Evolutionary conservation across 495 filamentous ascomycete genomes (phyloP).

Genomic region (Podospora comata): DNA sequence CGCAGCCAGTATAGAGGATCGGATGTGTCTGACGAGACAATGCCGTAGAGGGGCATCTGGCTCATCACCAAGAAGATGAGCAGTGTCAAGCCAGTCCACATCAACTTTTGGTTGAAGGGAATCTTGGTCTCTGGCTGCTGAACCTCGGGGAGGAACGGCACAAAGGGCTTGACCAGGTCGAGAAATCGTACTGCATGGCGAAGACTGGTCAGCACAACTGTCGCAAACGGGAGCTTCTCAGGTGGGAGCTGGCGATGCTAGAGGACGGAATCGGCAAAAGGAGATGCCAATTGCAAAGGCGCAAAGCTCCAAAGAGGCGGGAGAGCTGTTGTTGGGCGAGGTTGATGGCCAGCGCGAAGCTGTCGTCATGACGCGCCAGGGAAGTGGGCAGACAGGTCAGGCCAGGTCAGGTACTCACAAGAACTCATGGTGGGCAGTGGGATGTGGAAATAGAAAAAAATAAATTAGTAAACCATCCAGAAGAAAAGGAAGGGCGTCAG

Average conservation of each 20-base stretch:
- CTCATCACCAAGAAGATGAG: slow-evolving; percentile 99
- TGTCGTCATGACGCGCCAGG: slow-evolving; percentile 1
- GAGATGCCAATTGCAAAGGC: not conserved
- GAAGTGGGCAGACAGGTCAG: not conserved
- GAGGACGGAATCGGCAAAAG: not conserved
- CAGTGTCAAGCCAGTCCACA: slow-evolving; percentile 98
- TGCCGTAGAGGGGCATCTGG: slow-evolving; percentile 97
- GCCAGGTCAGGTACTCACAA: slow-evolving; percentile 47
- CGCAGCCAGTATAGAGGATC: slow-evolving; percentile 99
- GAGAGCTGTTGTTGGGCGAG: not conserved
- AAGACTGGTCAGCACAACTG: slow-evolving; percentile 32
- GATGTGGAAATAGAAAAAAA: slow-evolving; percentile 34
- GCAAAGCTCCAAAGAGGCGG: not conserved
- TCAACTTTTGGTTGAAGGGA: slow-evolving; percentile 97
- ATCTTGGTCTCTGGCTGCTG: slow-evolving; percentile 94
- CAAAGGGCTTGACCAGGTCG: slow-evolving; percentile 98
- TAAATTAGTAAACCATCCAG: slow-evolving; percentile 43
- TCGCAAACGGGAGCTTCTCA: slow-evolving; percentile 14
- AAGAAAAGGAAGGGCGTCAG: slow-evolving; percentile 36
- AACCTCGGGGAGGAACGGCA: slow-evolving; percentile 98
- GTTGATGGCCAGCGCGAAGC: not conserved
- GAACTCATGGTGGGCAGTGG: slow-evolving; percentile 55
- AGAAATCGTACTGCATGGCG: slow-evolving; percentile 84
- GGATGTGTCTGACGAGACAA: slow-evolving; percentile 92
- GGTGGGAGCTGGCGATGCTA: not conserved